phyloP scores from a whole-genome alignment of 208 protist species.

The Acanthamoeba triangularis region DNA sequence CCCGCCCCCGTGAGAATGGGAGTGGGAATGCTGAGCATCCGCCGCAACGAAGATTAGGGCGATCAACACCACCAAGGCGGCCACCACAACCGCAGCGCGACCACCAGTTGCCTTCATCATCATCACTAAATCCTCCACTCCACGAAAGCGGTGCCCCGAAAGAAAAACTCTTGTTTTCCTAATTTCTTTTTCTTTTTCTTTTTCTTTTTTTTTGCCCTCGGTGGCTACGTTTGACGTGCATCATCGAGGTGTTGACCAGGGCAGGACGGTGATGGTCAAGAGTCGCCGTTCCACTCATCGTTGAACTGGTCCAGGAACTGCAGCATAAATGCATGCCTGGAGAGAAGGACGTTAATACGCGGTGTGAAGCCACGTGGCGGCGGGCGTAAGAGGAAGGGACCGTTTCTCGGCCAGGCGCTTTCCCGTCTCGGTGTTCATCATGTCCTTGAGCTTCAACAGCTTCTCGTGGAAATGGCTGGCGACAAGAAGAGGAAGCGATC shows the following conservation, averaged over 20 bases:
- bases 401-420: slow-evolving; percentile 82
- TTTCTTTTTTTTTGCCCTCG: no score
- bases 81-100: no score
- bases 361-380: background rate
- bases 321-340: slow-evolving; percentile 85
- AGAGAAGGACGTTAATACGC: background rate
- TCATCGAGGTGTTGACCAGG: no score
- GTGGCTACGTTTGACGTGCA: no score
- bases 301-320: slow-evolving; percentile 86
- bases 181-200: no score
- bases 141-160: no score
- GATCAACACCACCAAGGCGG: background rate
- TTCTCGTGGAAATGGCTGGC: slow-evolving; percentile 92
- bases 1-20: slow-evolving; percentile 17
- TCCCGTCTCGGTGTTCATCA: slow-evolving; percentile 90
- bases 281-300: slow-evolving; percentile 75
- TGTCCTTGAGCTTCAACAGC: slow-evolving; percentile 86
- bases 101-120: background rate
- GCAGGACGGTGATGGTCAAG: no score
- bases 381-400: background rate
- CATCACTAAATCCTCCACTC: background rate
- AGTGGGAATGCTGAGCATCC: slow-evolving; percentile 7
- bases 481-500: background rate
- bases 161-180: no score
- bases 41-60: background rate